Evolutionary conservation across 495 filamentous ascomycete species (phyloP), one percentile per base, ranked within the genome.

Genomic region (Terfezia boudieri): DNA sequence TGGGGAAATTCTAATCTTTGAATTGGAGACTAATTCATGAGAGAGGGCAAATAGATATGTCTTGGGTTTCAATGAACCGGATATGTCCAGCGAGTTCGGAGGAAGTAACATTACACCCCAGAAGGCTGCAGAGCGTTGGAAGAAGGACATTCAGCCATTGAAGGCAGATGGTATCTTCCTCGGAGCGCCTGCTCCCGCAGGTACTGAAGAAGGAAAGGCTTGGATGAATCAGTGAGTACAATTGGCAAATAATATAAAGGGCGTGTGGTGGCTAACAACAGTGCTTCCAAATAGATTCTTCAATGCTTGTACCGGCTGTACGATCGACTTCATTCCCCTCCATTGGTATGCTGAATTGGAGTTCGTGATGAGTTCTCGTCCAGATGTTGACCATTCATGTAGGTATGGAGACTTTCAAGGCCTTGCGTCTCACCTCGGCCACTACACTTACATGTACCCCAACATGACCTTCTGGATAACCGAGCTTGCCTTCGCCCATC

Each of bases 1-100:
- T 20, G 20, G 26, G 26, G 26, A 32, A 32, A 4, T 32, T 7
- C 26, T 32, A 4, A 32, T 4, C 1, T 32, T 0, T 46, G 41
- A 8, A 20, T 46, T 2, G 41, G 12, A 20, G 41, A 5, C 12
- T 46, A 14, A 14, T 20, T 14, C 41, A 46, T 46, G 41, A 20
- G 14, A 20, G 8, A 5, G 1, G 41, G 8, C 4, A 20, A 20
- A 46, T 46, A 46, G 41, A 8, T 73, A 82, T 57, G 75, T 84
- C 9, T 68, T 88, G 36, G 72, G 69, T 20, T 86, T 84, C 69
- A 88, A 88, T 64, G 83, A 88, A 61, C 83, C 83, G 0, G 83
- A 87, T 58, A 71, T 71, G 48, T 61, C 60, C 2, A 51, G 51
- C 0, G 48, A 59, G 0, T 71, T 64, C 4, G 83, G 83, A 23